Conservation (phyloP, 371 early-diverging fungal genomes). For the Basidiobolus meristosporus region DNA sequence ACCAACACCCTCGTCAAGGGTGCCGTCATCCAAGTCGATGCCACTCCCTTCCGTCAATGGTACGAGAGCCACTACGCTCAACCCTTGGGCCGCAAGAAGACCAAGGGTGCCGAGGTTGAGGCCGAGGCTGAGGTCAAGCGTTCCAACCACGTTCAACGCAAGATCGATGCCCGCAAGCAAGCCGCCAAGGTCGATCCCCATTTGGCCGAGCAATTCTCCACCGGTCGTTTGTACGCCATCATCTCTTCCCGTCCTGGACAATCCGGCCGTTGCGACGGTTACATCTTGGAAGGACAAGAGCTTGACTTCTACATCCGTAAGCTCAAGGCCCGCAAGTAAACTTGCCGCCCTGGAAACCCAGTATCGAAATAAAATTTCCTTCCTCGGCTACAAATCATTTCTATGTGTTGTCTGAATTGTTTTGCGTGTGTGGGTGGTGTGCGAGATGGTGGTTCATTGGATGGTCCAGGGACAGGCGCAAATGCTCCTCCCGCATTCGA, state of each 20-base stretch:
- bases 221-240: slow-evolving; percentile 91
- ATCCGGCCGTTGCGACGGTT: slow-evolving; percentile 95
- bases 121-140: slow-evolving; percentile 16
- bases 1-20: slow-evolving; percentile 99
- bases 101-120: slow-evolving; percentile 16
- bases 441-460: no score
- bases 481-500: no score
- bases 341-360: not conserved
- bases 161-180: slow-evolving; percentile 68
- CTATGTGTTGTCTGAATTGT: no score
- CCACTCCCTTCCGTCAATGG: slow-evolving; percentile 98
- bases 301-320: slow-evolving; percentile 90
- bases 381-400: no score
- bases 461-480: no score
- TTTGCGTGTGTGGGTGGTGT: no score
- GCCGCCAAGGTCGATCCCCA: slow-evolving; percentile 70
- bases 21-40: slow-evolving; percentile 96
- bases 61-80: slow-evolving; percentile 91
- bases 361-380: no score
- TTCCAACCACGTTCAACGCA: slow-evolving; percentile 80
- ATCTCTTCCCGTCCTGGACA: slow-evolving; percentile 98
- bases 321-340: slow-evolving; percentile 62
- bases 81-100: slow-evolving; percentile 77
- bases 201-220: slow-evolving; percentile 86
- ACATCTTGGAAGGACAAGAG: slow-evolving; percentile 98